A percentile compares a stretch with the other conserved stretches of the same genome.
Conservation (phyloP, 345 rosid genomes). For the Citrus cavaleriei region DNA sequence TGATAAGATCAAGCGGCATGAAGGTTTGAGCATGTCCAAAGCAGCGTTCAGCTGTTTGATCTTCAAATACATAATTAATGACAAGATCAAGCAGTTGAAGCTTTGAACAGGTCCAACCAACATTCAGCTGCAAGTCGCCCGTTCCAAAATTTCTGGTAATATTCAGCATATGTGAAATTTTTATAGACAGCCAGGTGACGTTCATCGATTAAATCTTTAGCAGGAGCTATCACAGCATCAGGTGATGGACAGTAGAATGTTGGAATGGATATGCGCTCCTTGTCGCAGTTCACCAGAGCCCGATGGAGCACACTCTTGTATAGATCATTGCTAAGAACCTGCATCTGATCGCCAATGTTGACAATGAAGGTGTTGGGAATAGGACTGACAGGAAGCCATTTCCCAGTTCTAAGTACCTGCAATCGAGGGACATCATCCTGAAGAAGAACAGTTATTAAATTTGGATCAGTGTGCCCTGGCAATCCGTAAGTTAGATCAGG, state of each 20-base stretch:
- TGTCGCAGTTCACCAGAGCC: slow-evolving; percentile 35
- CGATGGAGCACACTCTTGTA: slow-evolving; percentile 51
- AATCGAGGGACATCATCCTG: slow-evolving; percentile 48
- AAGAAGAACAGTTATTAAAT: slow-evolving; percentile 28
- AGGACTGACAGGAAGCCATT: slow-evolving; percentile 70
- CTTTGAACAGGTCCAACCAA: slow-evolving; percentile 60
- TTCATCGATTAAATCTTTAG: slow-evolving; percentile 17
- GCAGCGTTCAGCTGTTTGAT: no score
- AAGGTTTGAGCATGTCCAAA: no score
- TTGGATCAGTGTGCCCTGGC: slow-evolving; percentile 68
- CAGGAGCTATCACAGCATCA: slow-evolving; percentile 34
- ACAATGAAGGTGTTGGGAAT: slow-evolving; percentile 40
- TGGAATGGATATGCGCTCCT: slow-evolving; percentile 41
- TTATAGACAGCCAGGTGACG: slow-evolving; percentile 26
- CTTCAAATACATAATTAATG: neutral
- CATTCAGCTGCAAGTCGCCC: slow-evolving; percentile 44
- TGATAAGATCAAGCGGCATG: no score
- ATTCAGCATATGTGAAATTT: neutral
- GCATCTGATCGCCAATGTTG: slow-evolving; percentile 76
- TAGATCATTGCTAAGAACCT: slow-evolving; percentile 43
- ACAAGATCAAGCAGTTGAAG: neutral
- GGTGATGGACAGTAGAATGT: slow-evolving; percentile 45
- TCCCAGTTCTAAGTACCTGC: slow-evolving; percentile 50
- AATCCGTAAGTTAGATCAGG: slow-evolving; percentile 50
- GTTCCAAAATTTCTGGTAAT: slow-evolving; percentile 44